Conservation (phyloP, 2,329 filamentous ascomycete genomes). For the Fusarium devonianum region DNA sequence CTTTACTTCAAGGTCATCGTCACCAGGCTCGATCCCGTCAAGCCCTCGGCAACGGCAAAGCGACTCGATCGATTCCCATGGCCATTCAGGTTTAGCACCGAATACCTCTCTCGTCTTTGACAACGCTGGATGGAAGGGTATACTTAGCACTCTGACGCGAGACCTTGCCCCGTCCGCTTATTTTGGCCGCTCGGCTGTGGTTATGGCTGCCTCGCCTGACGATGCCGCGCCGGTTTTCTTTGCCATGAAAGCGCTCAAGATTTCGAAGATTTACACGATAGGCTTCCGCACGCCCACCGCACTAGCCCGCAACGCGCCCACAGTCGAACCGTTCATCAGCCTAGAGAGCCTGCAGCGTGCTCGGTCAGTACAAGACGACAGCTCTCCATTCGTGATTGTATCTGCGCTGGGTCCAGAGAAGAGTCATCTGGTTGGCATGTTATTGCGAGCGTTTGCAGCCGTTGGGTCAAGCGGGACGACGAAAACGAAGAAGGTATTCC, state of each 20-base stretch:
- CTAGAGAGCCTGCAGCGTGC: slow-evolving; percentile 68
- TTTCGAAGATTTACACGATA: slow-evolving; percentile 83
- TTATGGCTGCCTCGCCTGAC: slow-evolving; percentile 75
- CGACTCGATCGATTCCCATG: slow-evolving; percentile 32
- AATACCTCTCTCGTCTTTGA: slow-evolving; percentile 73
- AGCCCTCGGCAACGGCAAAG: slow-evolving; percentile 53
- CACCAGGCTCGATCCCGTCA: slow-evolving; percentile 57
- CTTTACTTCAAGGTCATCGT: slow-evolving; percentile 52
- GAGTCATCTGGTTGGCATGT: slow-evolving; percentile 77
- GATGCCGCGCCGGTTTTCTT: slow-evolving; percentile 83
- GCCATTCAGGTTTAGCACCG: slow-evolving; percentile 51
- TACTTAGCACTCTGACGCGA: slow-evolving; percentile 79
- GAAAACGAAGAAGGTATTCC: slow-evolving; percentile 72
- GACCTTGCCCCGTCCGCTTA: slow-evolving; percentile 87
- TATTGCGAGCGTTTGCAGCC: slow-evolving; percentile 74
- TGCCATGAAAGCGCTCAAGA: slow-evolving; percentile 76
- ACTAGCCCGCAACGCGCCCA: slow-evolving; percentile 68
- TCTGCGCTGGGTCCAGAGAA: slow-evolving; percentile 82
- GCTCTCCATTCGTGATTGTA: slow-evolving; percentile 79
- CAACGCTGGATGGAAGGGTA: slow-evolving; percentile 86
- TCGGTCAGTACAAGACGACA: slow-evolving; percentile 56
- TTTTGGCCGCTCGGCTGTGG: slow-evolving; percentile 74
- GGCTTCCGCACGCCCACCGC: slow-evolving; percentile 73
- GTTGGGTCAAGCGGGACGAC: slow-evolving; percentile 43
- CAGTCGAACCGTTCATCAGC: slow-evolving; percentile 80